Percentiles rank a stretch among this genome's conserved stretches.
Evolutionary conservation across 2,329 filamentous ascomycete genomes (phyloP).

Genomic region (Escovopsis weberi): DNA sequence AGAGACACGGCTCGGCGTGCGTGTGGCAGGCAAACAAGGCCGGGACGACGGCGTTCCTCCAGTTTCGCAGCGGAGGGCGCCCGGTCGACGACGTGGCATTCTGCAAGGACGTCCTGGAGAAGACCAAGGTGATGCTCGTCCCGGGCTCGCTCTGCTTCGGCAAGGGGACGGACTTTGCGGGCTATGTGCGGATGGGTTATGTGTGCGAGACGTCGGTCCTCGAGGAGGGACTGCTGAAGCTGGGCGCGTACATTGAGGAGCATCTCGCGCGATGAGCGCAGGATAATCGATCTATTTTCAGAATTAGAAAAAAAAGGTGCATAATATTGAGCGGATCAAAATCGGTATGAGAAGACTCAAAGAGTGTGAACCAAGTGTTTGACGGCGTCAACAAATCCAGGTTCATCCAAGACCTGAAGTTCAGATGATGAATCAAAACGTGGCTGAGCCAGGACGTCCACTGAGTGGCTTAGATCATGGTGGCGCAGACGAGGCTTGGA

Average conservation of each 20-base stretch:
- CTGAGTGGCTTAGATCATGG: too few relatives aligned
- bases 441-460: too few relatives aligned
- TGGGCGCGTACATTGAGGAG: slow-evolving; percentile 24
- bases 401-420: too few relatives aligned
- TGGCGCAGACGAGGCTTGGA: too few relatives aligned
- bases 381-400: too few relatives aligned
- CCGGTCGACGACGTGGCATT: slow-evolving; percentile 60
- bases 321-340: too few relatives aligned
- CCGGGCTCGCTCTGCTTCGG: slow-evolving; percentile 67
- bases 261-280: neutral
- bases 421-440: too few relatives aligned
- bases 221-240: slow-evolving; percentile 43
- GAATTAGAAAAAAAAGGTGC: too few relatives aligned
- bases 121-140: slow-evolving; percentile 58
- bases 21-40: slow-evolving; percentile 62
- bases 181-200: slow-evolving; percentile 66
- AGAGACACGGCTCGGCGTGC: slow-evolving; percentile 46
- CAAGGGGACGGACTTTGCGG: slow-evolving; percentile 46
- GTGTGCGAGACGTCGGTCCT: slow-evolving; percentile 58
- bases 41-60: slow-evolving; percentile 67
- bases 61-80: slow-evolving; percentile 45
- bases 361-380: too few relatives aligned
- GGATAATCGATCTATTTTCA: neutral
- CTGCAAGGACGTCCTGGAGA: slow-evolving; percentile 51
- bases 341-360: too few relatives aligned